Evolutionary conservation across 768 basidiomycete genomes (phyloP).

Genomic region (Mycena chlorophos): DNA sequence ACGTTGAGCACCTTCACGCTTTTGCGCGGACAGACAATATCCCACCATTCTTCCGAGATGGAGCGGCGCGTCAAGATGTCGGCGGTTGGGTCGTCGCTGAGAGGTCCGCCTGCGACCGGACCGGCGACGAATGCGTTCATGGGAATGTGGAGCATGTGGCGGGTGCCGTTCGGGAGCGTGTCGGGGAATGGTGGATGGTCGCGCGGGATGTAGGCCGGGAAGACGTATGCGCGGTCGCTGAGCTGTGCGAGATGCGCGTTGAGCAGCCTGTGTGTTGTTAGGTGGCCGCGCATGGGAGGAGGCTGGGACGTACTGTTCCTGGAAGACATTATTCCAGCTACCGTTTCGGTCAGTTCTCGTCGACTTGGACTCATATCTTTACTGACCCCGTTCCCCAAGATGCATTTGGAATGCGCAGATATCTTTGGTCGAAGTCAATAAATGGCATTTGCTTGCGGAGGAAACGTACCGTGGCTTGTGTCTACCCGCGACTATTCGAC

Average conservation of each 20-base stretch:
- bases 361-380: background rate
- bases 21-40: background rate
- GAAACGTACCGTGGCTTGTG: background rate
- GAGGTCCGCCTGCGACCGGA: background rate
- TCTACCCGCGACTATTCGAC: background rate
- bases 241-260: background rate
- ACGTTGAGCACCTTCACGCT: background rate
- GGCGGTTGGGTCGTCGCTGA: background rate
- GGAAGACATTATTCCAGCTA: constrained; percentile 2
- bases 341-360: background rate
- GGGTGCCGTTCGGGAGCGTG: background rate
- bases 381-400: constrained; percentile 2
- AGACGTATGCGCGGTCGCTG: background rate
- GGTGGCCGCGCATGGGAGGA: background rate
- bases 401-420: background rate
- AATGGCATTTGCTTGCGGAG: background rate
- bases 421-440: background rate
- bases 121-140: background rate
- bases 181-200: constrained; percentile 1
- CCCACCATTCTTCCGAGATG: constrained; percentile 1
- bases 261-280: background rate
- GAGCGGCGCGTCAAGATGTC: background rate
- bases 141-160: background rate
- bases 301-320: background rate
- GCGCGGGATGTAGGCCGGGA: background rate